These are phyloP conservation scores for Pichia ethanolica DNA, from an alignment of 805 yeast species.

Conservation along the genomic window DNA sequence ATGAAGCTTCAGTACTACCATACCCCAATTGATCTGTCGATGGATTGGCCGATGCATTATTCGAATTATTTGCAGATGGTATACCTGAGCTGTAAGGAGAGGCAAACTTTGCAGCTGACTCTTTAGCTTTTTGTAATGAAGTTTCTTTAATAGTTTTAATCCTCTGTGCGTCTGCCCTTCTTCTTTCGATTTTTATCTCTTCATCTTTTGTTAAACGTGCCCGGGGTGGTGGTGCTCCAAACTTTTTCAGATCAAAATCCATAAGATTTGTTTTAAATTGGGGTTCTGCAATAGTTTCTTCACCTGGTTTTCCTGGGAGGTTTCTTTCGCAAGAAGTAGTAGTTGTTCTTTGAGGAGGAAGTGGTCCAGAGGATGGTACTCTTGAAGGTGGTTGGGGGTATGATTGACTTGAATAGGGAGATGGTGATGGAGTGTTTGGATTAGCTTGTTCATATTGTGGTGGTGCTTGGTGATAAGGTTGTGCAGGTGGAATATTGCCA, in stretches of 20 bases:
- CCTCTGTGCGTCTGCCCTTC: slow-evolving; percentile 19
- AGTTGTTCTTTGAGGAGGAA: slow-evolving; percentile 2
- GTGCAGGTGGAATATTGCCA: too few relatives aligned
- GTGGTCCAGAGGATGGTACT: not conserved
- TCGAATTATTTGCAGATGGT: not conserved
- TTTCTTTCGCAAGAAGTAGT: slow-evolving; percentile 5
- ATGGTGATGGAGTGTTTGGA: too few relatives aligned
- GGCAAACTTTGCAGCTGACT: not conserved
- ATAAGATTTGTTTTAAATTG: slow-evolving; percentile 22
- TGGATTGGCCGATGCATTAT: not conserved
- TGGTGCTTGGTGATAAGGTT: not conserved
- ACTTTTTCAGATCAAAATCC: slow-evolving; percentile 31
- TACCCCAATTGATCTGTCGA: not conserved
- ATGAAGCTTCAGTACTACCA: not conserved
- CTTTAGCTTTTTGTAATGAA: slow-evolving; percentile 21
- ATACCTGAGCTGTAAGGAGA: slow-evolving; percentile 3
- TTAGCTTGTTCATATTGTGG: not conserved
- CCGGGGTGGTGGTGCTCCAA: slow-evolving; percentile 43
- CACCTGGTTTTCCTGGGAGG: slow-evolving; percentile 11
- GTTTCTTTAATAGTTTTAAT: slow-evolving; percentile 23
- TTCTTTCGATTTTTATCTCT: slow-evolving; percentile 15
- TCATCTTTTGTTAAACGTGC: slow-evolving; percentile 24
- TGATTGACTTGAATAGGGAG: not conserved
- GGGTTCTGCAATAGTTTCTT: slow-evolving; percentile 21
- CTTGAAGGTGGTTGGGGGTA: not conserved